Conservation (phyloP, 2,329 filamentous ascomycete species). For the Penicillium vulpinum region DNA sequence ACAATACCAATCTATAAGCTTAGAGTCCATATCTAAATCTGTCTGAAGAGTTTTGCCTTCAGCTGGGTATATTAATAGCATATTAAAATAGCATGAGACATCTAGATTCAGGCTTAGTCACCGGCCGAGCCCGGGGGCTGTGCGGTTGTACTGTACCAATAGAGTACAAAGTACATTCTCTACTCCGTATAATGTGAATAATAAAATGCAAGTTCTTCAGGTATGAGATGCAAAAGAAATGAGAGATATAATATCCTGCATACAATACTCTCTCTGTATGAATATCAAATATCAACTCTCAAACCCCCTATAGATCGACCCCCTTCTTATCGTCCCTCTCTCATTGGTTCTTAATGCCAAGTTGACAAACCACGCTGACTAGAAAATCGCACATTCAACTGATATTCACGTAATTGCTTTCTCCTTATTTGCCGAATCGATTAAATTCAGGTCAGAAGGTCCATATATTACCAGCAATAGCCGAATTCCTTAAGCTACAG, state of each 20-base stretch:
- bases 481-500: background rate
- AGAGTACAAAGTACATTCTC: background rate
- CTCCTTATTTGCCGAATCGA: slow-evolving; percentile 1
- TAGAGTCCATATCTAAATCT: background rate
- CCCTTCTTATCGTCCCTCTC: slow-evolving; percentile 27
- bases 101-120: slow-evolving; percentile 11
- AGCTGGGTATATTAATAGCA: slow-evolving; percentile 17
- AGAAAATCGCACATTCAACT: slow-evolving; percentile 9
- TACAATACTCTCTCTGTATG: background rate
- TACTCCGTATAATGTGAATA: too few relatives aligned
- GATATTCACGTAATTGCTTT: slow-evolving; percentile 8
- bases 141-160: background rate
- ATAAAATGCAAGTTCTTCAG: too few relatives aligned
- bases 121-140: slow-evolving; percentile 6
- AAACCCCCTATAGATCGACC: slow-evolving; percentile 12
- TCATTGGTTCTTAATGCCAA: slow-evolving; percentile 27
- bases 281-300: background rate
- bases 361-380: slow-evolving; percentile 40
- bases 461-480: slow-evolving; percentile 7
- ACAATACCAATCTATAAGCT: background rate
- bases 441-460: slow-evolving; percentile 1
- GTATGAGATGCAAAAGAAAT: background rate
- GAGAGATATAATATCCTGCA: background rate
- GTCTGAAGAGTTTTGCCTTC: background rate
- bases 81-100: slow-evolving; percentile 13